These are phyloP conservation scores for Penicillium cinerascens DNA, from an alignment of 495 filamentous ascomycete species.

Conservation along the genomic window DNA sequence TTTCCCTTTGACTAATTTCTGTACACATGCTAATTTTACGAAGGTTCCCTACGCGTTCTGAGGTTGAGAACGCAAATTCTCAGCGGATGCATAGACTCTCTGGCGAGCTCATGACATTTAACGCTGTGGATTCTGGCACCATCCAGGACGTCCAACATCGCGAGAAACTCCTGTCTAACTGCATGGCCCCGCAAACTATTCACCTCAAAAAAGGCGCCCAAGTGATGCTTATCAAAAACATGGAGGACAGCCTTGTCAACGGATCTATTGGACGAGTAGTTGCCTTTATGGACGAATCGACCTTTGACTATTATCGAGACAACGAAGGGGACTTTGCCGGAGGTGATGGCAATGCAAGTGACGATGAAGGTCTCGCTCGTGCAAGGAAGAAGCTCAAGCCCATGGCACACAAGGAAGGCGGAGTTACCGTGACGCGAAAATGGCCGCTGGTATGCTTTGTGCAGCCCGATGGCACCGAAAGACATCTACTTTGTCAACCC, in stretches of 20 bases:
- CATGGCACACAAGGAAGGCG: conserved; percentile 35
- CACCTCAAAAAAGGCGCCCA: conserved; percentile 88
- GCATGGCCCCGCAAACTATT: conserved; percentile 82
- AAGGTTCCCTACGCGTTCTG: conserved; percentile 83
- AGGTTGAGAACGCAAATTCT: conserved; percentile 85
- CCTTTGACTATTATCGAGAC: conserved; percentile 62
- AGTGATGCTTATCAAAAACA: conserved; percentile 99
- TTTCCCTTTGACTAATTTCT: conserved; percentile 6
- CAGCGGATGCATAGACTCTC: conserved; percentile 66
- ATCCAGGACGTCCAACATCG: conserved; percentile 62
- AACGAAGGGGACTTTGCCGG: conserved; percentile 52
- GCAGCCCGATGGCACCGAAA: conserved; percentile 69
- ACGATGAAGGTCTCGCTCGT: conserved; percentile 42
- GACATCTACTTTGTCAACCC: conserved; percentile 75
- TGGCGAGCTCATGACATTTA: conserved; percentile 65
- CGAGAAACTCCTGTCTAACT: conserved; percentile 77
- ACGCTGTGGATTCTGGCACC: conserved; percentile 70
- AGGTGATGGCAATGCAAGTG: conserved; percentile 35
- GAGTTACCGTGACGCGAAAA: conserved; percentile 37
- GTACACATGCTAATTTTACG: conserved; percentile 27
- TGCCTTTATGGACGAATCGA: conserved; percentile 79
- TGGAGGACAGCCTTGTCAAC: conserved; percentile 91
- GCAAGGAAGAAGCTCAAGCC: conserved; percentile 49
- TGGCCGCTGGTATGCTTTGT: conserved; percentile 83
- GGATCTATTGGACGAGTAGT: conserved; percentile 84